Evolutionary conservation across 257 asterid species (phyloP).

Genomic region (Nicotiana sylvestris): DNA sequence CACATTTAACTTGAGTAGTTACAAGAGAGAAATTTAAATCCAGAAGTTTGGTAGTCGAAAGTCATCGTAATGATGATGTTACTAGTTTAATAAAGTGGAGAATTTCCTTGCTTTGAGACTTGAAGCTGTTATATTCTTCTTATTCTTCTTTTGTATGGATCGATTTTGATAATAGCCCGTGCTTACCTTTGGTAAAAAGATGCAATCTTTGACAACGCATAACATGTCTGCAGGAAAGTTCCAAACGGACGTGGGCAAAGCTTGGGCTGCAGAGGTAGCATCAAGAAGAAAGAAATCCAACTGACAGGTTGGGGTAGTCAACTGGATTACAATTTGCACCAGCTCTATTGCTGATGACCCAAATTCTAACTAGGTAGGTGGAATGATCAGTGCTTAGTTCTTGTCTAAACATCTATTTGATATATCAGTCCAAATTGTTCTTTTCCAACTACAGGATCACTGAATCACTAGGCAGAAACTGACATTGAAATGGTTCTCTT

Average conservation of each 20-base stretch:
- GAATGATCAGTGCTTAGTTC: not conserved
- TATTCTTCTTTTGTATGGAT: not conserved
- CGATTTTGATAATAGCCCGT: not conserved
- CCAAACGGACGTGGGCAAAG: slow-evolving; percentile 86
- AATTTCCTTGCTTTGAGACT: not conserved
- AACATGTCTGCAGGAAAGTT: slow-evolving; percentile 61
- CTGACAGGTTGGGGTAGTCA: not conserved
- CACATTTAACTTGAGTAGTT: not conserved
- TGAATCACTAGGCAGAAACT: not conserved
- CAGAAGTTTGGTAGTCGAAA: not conserved
- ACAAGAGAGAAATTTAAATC: not conserved
- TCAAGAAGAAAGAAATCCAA: slow-evolving; percentile 47
- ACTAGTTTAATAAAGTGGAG: not conserved
- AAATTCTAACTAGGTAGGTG: not conserved
- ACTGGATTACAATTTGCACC: not conserved
- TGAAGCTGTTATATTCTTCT: not conserved
- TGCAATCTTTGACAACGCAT: not conserved
- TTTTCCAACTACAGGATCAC: not conserved
- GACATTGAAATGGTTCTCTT: not conserved
- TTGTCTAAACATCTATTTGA: not conserved
- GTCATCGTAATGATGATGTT: not conserved
- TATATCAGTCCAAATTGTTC: not conserved
- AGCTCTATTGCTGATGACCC: not conserved
- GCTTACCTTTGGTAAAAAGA: not conserved
- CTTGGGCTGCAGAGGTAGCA: slow-evolving; percentile 89